Percentiles rank a stretch among this genome's conserved stretches.
phyloP scores from a whole-genome alignment of 805 yeast genomes.

The Starmerella vitae region DNA sequence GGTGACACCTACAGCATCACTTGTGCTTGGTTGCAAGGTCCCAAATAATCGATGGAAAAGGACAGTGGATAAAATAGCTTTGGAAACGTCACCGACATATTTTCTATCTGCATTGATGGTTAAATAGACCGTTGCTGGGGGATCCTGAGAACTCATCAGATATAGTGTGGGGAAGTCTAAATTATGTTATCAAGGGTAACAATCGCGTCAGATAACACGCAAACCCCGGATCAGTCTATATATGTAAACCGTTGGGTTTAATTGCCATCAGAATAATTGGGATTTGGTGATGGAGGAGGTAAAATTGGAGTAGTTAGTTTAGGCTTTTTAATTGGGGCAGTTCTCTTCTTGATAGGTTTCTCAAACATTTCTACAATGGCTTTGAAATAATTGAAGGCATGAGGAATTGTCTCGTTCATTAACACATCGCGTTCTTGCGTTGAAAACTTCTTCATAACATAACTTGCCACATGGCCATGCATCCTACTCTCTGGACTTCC shows the following conservation, averaged over 20 bases:
- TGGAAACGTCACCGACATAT: constrained; percentile 41
- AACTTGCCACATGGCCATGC: constrained; percentile 36
- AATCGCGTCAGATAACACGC: too few relatives aligned
- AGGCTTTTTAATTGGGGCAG: too few relatives aligned
- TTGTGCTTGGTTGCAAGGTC: constrained; percentile 40
- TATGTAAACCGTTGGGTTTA: too few relatives aligned
- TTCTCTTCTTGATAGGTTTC: constrained; percentile 3
- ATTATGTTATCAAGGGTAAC: too few relatives aligned
- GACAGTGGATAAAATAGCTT: constrained; percentile 50
- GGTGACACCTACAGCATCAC: constrained; percentile 45
- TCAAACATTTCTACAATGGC: constrained; percentile 5
- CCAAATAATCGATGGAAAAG: constrained; percentile 62
- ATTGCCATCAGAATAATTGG: too few relatives aligned
- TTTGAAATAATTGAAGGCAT: constrained; percentile 9
- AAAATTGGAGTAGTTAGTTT: too few relatives aligned
- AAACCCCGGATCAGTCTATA: too few relatives aligned
- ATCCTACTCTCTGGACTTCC: constrained; percentile 46
- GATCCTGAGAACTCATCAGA: too few relatives aligned
- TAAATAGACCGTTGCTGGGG: not conserved
- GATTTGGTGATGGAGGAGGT: too few relatives aligned
- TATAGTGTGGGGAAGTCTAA: too few relatives aligned
- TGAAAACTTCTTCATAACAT: constrained; percentile 47
- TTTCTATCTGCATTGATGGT: constrained; percentile 33
- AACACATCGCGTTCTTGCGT: constrained; percentile 34
- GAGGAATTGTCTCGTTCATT: constrained; percentile 26